Percentiles rank a stretch among this genome's conserved stretches.
Conservation (phyloP, 805 yeast species). For the Candida pini region DNA sequence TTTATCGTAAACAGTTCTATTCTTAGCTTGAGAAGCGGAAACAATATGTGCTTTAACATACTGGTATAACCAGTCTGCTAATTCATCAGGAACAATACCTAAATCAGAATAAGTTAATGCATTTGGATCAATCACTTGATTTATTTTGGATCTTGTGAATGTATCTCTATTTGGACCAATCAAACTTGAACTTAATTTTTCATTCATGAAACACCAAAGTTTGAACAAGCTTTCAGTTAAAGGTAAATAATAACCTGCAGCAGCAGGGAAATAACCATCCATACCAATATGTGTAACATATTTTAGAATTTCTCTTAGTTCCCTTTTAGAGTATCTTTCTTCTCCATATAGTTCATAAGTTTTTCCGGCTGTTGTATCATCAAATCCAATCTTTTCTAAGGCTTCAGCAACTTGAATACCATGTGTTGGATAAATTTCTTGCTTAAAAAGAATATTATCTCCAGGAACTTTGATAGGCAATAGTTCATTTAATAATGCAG, state of each 20-base stretch:
- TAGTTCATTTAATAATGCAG: constrained; percentile 57
- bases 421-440: constrained; percentile 69
- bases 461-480: constrained; percentile 51
- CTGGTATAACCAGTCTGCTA: constrained; percentile 43
- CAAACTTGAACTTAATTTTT: constrained; percentile 37
- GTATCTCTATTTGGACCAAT: constrained; percentile 56
- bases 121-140: constrained; percentile 55
- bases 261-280: constrained; percentile 31
- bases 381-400: constrained; percentile 71
- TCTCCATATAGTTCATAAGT: constrained; percentile 71
- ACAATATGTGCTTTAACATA: constrained; percentile 34
- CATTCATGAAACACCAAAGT: constrained; percentile 32
- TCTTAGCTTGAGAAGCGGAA: constrained; percentile 30
- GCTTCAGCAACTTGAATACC: constrained; percentile 75
- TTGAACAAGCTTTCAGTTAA: constrained; percentile 34
- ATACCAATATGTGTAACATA: constrained; percentile 33
- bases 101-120: constrained; percentile 66
- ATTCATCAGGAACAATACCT: constrained; percentile 55
- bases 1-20: constrained; percentile 33
- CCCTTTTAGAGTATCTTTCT: constrained; percentile 54
- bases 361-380: constrained; percentile 75
- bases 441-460: constrained; percentile 61
- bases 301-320: constrained; percentile 67
- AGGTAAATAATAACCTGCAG: constrained; percentile 32
- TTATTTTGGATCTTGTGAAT: constrained; percentile 63